A percentile compares a stretch with the other conserved stretches of the same genome.
Conservation (phyloP, 257 asterid species). For the Coffea eugenioides region DNA sequence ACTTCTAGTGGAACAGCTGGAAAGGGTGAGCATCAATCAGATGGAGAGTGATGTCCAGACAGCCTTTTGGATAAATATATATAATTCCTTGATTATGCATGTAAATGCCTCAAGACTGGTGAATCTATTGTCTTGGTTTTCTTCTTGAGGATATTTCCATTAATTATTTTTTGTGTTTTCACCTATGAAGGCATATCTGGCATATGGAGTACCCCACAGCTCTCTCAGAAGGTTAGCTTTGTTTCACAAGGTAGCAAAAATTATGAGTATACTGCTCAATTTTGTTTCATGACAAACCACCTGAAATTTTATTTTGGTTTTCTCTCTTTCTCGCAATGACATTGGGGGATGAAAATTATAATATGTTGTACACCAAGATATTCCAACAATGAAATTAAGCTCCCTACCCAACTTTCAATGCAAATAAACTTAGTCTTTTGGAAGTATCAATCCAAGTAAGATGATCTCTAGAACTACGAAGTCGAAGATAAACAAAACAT, state of each 20-base stretch:
- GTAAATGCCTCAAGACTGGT: conserved; percentile 28
- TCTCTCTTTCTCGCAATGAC: not conserved
- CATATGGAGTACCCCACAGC: conserved; percentile 61
- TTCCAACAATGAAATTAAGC: not conserved
- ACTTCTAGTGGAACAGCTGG: conserved; percentile 59
- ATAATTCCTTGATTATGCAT: conserved; percentile 67
- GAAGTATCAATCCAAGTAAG: no score
- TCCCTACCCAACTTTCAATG: not conserved
- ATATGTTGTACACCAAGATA: not conserved
- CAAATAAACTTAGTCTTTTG: not conserved
- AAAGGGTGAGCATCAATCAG: conserved; percentile 39
- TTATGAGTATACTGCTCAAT: not conserved
- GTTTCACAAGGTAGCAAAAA: conserved; percentile 64
- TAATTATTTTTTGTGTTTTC: conserved; percentile 12
- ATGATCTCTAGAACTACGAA: no score
- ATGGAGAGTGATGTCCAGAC: conserved; percentile 46
- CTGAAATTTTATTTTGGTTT: not conserved
- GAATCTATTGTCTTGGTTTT: not conserved
- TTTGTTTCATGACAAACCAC: conserved; percentile 4
- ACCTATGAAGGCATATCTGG: conserved; percentile 48
- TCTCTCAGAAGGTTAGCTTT: conserved; percentile 64
- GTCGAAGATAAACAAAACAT: not conserved
- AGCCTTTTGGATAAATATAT: conserved; percentile 69
- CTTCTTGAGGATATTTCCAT: conserved; percentile 5
- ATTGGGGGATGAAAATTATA: not conserved